Conservation (phyloP, 1,284 basidiomycete genomes). For the Cryptococcus sp. region DNA sequence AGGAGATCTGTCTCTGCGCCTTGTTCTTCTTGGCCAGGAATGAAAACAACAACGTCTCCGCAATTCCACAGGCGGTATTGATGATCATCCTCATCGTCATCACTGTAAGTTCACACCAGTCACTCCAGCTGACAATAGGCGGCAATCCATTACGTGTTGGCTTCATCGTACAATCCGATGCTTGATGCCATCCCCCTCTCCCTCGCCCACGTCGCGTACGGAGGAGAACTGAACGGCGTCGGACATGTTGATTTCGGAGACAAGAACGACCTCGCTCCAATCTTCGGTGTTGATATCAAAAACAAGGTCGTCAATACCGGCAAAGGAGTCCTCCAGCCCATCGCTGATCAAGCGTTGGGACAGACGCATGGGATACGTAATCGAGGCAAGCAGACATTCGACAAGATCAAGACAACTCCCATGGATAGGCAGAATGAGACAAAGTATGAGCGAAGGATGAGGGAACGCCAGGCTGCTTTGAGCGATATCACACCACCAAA, state of each 20-base stretch:
- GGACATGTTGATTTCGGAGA: conserved; percentile 7
- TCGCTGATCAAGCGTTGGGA: background rate
- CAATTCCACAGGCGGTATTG: conserved; percentile 68
- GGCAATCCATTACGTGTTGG: conserved; percentile 64
- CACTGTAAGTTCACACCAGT: conserved; percentile 56
- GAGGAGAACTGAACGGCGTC: conserved; percentile 30
- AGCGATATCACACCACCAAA: background rate
- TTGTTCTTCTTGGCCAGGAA: conserved; percentile 81
- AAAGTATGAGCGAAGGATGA: background rate
- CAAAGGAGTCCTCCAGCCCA: background rate
- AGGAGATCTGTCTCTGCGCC: conserved; percentile 70
- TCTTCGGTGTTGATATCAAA: background rate
- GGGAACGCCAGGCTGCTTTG: background rate
- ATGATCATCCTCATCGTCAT: conserved; percentile 77
- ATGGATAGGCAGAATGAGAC: background rate
- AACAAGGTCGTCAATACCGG: conserved; percentile 1
- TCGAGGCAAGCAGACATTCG: background rate
- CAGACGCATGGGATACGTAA: background rate
- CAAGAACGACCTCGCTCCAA: background rate
- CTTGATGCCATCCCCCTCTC: conserved; percentile 65
- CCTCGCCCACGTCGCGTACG: conserved; percentile 66
- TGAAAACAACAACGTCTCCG: conserved; percentile 53
- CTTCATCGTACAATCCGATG: conserved; percentile 58
- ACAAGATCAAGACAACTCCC: background rate
- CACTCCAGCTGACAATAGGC: conserved; percentile 49